A percentile compares a stretch with the other conserved stretches of the same genome.
Conservation (phyloP, 805 yeast species). For the Tetrapisispora nanseiensis region DNA sequence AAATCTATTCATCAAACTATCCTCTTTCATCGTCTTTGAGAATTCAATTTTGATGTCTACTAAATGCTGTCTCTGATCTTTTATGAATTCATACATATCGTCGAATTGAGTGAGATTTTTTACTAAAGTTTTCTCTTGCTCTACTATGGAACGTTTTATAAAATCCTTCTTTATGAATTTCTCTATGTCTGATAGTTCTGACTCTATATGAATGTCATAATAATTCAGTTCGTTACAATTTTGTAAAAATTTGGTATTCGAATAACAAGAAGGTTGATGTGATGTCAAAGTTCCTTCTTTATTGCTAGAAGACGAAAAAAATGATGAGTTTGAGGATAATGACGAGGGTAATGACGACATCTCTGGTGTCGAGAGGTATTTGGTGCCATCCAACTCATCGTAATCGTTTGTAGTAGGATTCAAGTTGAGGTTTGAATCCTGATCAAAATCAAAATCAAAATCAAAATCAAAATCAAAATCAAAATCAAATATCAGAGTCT, state of each 20-base stretch:
- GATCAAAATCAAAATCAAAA: too few species aligned
- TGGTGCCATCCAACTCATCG: neutral
- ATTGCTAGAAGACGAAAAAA: neutral
- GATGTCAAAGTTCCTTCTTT: neutral
- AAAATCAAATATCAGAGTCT: neutral
- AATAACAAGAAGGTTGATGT: neutral
- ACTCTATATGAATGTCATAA: conserved; percentile 18
- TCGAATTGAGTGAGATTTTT: conserved; percentile 22
- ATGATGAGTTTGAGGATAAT: neutral
- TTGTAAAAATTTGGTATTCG: conserved; percentile 2
- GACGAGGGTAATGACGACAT: neutral
- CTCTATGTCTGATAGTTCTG: conserved; percentile 19
- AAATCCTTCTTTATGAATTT: conserved; percentile 13
- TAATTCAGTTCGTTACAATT: conserved; percentile 16
- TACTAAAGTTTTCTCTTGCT: conserved; percentile 22
- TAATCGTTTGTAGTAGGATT: too few species aligned
- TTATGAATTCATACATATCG: conserved; percentile 6
- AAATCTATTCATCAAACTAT: conserved; percentile 22
- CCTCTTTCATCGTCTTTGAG: conserved; percentile 19
- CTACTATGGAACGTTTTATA: conserved; percentile 15
- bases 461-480: neutral
- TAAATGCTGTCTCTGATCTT: conserved; percentile 6
- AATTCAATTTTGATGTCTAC: conserved; percentile 22
- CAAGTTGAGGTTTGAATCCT: too few species aligned
- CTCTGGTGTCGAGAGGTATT: neutral